Evolutionary conservation across 768 basidiomycete genomes (phyloP), one percentile per base, ranked within the genome.

Genomic region (Hydnomerulius pinastri): DNA sequence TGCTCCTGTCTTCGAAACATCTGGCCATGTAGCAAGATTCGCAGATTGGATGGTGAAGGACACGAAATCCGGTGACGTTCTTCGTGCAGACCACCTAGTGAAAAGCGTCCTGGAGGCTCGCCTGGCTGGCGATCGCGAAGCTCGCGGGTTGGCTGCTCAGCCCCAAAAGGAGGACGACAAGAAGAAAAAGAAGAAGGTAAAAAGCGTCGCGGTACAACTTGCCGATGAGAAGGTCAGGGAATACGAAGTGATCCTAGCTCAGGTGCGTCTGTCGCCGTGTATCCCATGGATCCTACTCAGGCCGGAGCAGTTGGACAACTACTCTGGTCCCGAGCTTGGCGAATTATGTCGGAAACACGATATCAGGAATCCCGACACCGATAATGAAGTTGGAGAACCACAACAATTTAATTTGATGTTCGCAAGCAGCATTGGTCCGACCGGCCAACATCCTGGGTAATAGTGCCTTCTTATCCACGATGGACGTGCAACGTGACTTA

Each of bases 11-110:
- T 95, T 98, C 65, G 95, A 97, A 70, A 86, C 96, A 1, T 98
- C 94, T 28, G 95, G 97, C 24, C 97, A 98, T 73, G 96, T 98
- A 53, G 95, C 94, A 36, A 84, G 95, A 57, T 99, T 98, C 65
- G 92, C 96, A 5, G 97, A 99, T 66, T 99, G 95, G 96, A 98
- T 98, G 96, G 91, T 92, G 64, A 97, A 96, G 74, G 96, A 98
- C 60, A 75, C 76, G 21, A 85, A 91, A 75, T 95, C 90, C n/a
- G 93, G 94, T 38, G 94, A 98, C 62, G 95, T 98, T 41, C 84
- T 97, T 60, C 87, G 96, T 38, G 96, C 96, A 21, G 95, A 98
- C 69, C 97, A 98, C 71, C 81, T 98, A 15, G 93, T 98, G 55
- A 93, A 94, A 68, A 86, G 76, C 59, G 95, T 98, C 38, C 77